Percentiles rank a stretch among this genome's conserved stretches.
phyloP scores from a whole-genome alignment of 73 alveolate genomes.

The Uronychia binucleata region DNA sequence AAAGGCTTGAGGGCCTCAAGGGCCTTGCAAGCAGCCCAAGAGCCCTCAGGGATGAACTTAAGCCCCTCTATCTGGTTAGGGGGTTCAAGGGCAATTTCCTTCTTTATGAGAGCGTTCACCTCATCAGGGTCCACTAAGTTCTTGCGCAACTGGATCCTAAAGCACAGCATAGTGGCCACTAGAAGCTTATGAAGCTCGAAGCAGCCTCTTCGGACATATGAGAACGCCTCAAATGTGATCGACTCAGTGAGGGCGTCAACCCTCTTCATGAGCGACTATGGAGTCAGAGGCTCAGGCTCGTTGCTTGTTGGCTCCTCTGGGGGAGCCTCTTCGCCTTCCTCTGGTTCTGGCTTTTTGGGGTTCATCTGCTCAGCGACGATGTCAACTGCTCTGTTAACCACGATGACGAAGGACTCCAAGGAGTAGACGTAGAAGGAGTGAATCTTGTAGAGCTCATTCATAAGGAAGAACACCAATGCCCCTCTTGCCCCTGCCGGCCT shows the following conservation, averaged over 20 bases:
- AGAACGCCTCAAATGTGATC: constrained; percentile 85
- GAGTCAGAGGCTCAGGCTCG: constrained; percentile 77
- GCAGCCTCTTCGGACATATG: constrained; percentile 98
- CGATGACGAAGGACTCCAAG: constrained; percentile 95
- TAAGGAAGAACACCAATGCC: constrained; percentile 96
- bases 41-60: constrained; percentile 77
- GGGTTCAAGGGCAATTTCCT: constrained; percentile 70
- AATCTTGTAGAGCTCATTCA: constrained; percentile 97
- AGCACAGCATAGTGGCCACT: constrained; percentile 96
- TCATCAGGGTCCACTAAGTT: constrained; percentile 87
- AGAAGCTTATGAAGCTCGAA: constrained; percentile 97
- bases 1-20: constrained; percentile 76
- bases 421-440: constrained; percentile 99
- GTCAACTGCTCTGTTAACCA: constrained; percentile 95
- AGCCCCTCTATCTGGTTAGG: constrained; percentile 75
- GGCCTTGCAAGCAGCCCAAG: constrained; percentile 83
- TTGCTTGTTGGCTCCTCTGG: constrained; percentile 88
- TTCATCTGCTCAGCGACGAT: constrained; percentile 82
- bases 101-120: constrained; percentile 72
- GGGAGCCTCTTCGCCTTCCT: constrained; percentile 87
- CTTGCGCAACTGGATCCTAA: constrained; percentile 88
- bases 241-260: constrained; percentile 73
- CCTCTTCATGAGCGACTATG: constrained; percentile 68
- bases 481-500: constrained; percentile 99
- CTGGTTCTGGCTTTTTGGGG: constrained; percentile 56